Percentiles rank a stretch among this genome's conserved stretches.
These are phyloP conservation scores for Trichoderma aggressivum DNA, from an alignment of 2,329 filamentous ascomycete species.

Conservation along the genomic window DNA sequence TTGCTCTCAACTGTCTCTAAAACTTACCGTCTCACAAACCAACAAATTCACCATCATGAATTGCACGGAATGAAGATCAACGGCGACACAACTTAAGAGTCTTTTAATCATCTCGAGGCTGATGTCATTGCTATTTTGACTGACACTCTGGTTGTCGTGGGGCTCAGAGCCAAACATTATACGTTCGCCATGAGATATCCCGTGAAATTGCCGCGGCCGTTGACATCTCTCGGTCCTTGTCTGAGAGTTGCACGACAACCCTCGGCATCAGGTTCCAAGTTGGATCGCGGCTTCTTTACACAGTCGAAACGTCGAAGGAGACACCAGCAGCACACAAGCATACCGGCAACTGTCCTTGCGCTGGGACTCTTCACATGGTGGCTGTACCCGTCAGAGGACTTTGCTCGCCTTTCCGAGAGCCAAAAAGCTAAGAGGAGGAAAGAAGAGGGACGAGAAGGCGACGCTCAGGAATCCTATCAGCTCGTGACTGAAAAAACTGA, in stretches of 20 bases:
- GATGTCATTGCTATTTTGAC: neutral
- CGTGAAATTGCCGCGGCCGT: slow-evolving; percentile 12
- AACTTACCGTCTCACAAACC: neutral
- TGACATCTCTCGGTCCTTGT: slow-evolving; percentile 8
- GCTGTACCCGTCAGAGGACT: slow-evolving; percentile 44
- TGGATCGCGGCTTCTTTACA: slow-evolving; percentile 23
- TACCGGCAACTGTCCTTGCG: slow-evolving; percentile 34
- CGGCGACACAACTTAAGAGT: neutral
- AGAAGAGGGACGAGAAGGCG: slow-evolving; percentile 22
- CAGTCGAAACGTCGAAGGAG: slow-evolving; percentile 22
- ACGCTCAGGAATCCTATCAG: slow-evolving; percentile 4
- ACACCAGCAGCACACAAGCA: slow-evolving; percentile 18
- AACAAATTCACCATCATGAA: neutral
- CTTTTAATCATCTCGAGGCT: neutral
- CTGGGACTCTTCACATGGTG: slow-evolving; percentile 41
- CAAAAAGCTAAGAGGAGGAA: neutral
- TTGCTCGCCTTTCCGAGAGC: slow-evolving; percentile 34
- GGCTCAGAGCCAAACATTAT: neutral
- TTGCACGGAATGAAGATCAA: neutral
- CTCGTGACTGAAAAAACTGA: slow-evolving; percentile 23
- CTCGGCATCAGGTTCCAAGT: slow-evolving; percentile 21
- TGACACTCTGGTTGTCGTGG: neutral
- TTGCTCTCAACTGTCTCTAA: neutral
- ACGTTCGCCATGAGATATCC: slow-evolving; percentile 20
- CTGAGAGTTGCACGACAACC: slow-evolving; percentile 9